Evolutionary conservation across 73 alveolate species (phyloP).

Genomic region (Paraurostyla sp.): DNA sequence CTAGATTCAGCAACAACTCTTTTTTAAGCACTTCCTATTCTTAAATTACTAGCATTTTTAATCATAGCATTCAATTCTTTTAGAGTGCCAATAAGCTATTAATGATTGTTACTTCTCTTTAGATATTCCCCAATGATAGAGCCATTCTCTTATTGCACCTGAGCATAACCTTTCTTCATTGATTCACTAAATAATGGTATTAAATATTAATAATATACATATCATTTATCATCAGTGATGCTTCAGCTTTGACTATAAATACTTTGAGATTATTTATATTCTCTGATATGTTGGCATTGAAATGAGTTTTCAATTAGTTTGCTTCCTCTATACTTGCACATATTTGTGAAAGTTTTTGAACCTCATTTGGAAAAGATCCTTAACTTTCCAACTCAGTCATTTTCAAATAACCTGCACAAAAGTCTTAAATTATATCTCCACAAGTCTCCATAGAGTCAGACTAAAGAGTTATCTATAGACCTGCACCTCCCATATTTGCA

Average conservation of each 20-base stretch:
- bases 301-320: constrained; percentile 86
- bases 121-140: constrained; percentile 73
- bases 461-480: constrained; percentile 67
- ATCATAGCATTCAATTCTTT: constrained; percentile 74
- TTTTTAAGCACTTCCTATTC: constrained; percentile 67
- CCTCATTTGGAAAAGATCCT: constrained; percentile 76
- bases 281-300: constrained; percentile 91
- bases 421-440: constrained; percentile 90
- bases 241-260: constrained; percentile 92
- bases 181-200: neutral
- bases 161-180: constrained; percentile 63
- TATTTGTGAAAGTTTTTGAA: constrained; percentile 58
- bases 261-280: constrained; percentile 83
- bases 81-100: constrained; percentile 58
- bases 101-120: constrained; percentile 78
- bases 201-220: constrained; percentile 15
- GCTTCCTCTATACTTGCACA: constrained; percentile 72
- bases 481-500: constrained; percentile 59
- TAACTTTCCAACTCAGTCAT: constrained; percentile 76
- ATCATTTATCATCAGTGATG: constrained; percentile 75
- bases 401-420: constrained; percentile 68
- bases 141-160: constrained; percentile 75
- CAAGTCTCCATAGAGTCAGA: constrained; percentile 90
- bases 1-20: constrained; percentile 77
- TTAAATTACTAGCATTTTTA: constrained; percentile 73